Percentiles rank a stretch among this genome's conserved stretches.
These are phyloP conservation scores for Trichodelitschia bisporula DNA, from an alignment of 495 filamentous ascomycete genomes.

Conservation along the genomic window DNA sequence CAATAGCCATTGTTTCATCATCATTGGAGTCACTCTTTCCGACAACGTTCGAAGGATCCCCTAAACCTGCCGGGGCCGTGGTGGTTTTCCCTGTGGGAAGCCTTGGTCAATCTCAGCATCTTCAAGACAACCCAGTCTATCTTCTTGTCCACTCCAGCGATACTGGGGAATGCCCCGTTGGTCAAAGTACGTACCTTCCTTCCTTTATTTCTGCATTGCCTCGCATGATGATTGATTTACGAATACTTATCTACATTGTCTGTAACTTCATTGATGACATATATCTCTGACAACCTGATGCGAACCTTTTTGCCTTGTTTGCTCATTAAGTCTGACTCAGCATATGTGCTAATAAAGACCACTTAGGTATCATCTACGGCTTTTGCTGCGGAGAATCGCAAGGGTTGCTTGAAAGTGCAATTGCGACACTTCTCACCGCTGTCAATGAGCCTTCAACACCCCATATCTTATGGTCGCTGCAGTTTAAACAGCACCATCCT, in stretches of 20 bases:
- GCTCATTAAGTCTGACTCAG: not conserved
- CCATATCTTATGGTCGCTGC: too few species aligned
- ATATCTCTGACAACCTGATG: conserved; percentile 79
- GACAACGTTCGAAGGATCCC: conserved; percentile 43
- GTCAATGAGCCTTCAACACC: too few species aligned
- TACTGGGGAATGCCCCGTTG: conserved; percentile 63
- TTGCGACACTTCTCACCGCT: too few species aligned
- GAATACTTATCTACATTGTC: too few species aligned
- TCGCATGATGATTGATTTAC: too few species aligned
- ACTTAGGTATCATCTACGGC: too few species aligned
- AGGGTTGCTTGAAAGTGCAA: too few species aligned
- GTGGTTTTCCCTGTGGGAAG: conserved; percentile 39
- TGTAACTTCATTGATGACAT: conserved; percentile 62
- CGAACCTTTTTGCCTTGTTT: conserved; percentile 11
- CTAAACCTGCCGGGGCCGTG: conserved; percentile 46
- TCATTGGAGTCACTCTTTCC: conserved; percentile 40
- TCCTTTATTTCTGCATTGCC: too few species aligned
- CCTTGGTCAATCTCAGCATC: conserved; percentile 6
- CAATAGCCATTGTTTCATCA: conserved; percentile 44
- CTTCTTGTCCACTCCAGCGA: conserved; percentile 60
- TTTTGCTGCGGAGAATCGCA: too few species aligned
- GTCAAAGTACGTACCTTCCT: conserved; percentile 91
- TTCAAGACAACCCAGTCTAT: conserved; percentile 27
- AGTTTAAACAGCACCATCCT: too few species aligned
- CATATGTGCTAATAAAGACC: too few species aligned